Evolutionary conservation across 768 basidiomycete genomes (phyloP).

Genomic region (Agaricus blazei): DNA sequence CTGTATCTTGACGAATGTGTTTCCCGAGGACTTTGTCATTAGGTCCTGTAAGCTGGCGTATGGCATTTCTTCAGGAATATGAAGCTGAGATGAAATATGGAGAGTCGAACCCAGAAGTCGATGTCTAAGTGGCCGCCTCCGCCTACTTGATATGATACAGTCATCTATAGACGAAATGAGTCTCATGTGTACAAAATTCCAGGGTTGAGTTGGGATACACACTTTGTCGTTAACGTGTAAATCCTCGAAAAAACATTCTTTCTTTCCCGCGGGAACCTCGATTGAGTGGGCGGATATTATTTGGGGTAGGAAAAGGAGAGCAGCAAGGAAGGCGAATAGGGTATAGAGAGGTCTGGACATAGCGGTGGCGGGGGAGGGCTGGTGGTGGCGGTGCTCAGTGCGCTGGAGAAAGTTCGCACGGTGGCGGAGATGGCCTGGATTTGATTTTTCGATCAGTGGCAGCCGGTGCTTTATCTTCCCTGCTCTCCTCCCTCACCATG

Average conservation of each 20-base stretch:
- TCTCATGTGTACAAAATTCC: background rate
- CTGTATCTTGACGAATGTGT: conserved; percentile 84
- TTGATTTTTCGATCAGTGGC: conserved; percentile 10
- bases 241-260: conserved; percentile 97
- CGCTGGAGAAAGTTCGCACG: conserved; percentile 10
- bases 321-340: conserved; percentile 1
- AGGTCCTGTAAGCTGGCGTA: conserved; percentile 73
- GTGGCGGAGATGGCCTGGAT: conserved; percentile 10
- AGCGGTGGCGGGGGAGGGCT: background rate
- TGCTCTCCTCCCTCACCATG: conserved; percentile 37
- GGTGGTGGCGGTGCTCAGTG: too few relatives aligned
- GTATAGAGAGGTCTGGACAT: conserved; percentile 8
- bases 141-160: conserved; percentile 97
- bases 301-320: conserved; percentile 36
- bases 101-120: conserved; percentile 80
- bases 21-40: conserved; percentile 61
- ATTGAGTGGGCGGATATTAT: conserved; percentile 62
- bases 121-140: conserved; percentile 96
- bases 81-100: background rate
- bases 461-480: conserved; percentile 16
- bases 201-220: conserved; percentile 4
- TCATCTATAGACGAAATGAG: conserved; percentile 63
- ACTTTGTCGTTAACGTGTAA: conserved; percentile 89
- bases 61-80: conserved; percentile 11
- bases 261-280: conserved; percentile 70